These are phyloP conservation scores for Conidiobolus incongruus DNA, from an alignment of 371 early-diverging fungal genomes.

Conservation along the genomic window DNA sequence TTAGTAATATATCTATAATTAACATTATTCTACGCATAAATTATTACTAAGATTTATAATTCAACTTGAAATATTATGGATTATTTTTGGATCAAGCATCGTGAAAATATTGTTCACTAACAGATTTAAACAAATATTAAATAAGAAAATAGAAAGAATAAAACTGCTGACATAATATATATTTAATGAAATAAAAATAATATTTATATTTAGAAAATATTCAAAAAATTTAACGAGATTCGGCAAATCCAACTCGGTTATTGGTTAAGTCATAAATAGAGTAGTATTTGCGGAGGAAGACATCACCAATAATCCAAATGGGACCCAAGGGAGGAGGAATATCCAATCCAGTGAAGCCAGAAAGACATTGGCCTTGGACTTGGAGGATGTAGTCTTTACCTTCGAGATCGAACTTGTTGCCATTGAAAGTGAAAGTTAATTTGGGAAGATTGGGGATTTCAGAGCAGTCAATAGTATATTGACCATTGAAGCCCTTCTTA, in stretches of 20 bases:
- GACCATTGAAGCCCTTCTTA: conserved; percentile 70
- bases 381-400: conserved; percentile 61
- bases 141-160: no score
- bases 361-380: conserved; percentile 63
- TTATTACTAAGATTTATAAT: no score
- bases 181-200: no score
- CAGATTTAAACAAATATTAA: no score
- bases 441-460: conserved; percentile 39
- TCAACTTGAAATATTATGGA: no score
- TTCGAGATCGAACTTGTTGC: conserved; percentile 21
- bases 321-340: conserved; percentile 44
- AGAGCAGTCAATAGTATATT: conserved; percentile 60
- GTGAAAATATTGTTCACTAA: no score
- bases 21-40: no score
- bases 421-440: conserved; percentile 49
- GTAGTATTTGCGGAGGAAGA: conserved; percentile 78
- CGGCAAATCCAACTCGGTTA: conserved; percentile 31
- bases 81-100: no score
- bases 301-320: conserved; percentile 70
- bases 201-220: no score
- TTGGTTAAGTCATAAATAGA: conserved; percentile 75
- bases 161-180: no score
- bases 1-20: no score
- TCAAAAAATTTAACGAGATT: conserved; percentile 9
- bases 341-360: conserved; percentile 85